Conservation (phyloP, 768 basidiomycete species). For the Panaeolus cyanescens region DNA sequence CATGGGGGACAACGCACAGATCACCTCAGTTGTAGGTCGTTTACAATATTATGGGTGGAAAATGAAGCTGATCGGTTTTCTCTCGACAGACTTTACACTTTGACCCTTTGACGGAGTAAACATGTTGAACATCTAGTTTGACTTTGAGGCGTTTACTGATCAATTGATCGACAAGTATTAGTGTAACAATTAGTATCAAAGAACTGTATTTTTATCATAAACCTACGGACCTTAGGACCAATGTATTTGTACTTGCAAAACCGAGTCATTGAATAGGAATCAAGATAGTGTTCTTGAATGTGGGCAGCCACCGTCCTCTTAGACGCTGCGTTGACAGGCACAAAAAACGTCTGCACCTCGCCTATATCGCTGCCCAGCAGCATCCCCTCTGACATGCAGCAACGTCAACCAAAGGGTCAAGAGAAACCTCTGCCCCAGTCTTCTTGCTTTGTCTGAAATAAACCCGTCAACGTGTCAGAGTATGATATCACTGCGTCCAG, state of each 20-base stretch:
- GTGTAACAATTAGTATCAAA: no score
- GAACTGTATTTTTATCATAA: no score
- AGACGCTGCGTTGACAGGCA: no score
- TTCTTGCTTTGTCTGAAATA: not conserved
- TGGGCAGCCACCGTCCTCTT: no score
- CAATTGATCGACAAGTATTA: no score
- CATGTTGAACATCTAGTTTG: not conserved
- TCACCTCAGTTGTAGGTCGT: not conserved
- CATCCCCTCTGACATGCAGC: no score
- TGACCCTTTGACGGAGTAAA: not conserved
- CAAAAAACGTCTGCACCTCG: no score
- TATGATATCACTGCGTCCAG: not conserved
- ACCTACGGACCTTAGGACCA: no score
- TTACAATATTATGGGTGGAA: not conserved
- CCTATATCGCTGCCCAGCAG: no score
- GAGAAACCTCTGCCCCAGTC: not conserved
- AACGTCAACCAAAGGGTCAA: not conserved
- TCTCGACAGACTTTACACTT: not conserved
- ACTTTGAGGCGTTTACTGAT: no score
- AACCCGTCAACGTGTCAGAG: not conserved
- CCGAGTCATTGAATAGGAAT: no score
- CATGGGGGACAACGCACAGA: not conserved
- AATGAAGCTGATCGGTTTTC: not conserved
- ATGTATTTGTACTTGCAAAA: not conserved
- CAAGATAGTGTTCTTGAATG: no score